Conservation (phyloP, 352 stramenopile genomes). For the Globisporangium emineosum region DNA sequence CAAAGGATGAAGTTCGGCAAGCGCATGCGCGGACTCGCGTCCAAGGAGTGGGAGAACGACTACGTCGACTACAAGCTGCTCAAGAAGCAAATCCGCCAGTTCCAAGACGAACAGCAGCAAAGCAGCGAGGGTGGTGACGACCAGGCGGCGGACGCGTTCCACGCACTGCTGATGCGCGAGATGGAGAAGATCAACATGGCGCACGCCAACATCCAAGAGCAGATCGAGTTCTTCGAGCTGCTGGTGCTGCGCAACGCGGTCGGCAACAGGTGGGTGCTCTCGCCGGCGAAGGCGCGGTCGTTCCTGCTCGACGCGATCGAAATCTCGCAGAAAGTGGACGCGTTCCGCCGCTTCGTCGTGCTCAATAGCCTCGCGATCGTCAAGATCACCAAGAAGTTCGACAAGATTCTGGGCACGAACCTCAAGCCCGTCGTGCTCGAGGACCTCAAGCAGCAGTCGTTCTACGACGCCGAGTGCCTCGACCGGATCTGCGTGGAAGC, state of each 20-base stretch:
- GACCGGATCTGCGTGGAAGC: slow-evolving; percentile 52
- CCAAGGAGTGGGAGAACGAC: slow-evolving; percentile 50
- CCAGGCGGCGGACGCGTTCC: slow-evolving; percentile 20
- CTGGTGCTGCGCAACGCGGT: slow-evolving; percentile 33
- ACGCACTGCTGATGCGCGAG: slow-evolving; percentile 35
- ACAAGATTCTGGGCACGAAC: slow-evolving; percentile 39
- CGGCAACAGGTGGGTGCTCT: slow-evolving; percentile 60
- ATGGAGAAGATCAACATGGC: slow-evolving; percentile 60
- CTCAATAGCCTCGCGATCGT: slow-evolving; percentile 77
- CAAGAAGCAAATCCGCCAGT: slow-evolving; percentile 59
- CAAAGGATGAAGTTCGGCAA: slow-evolving; percentile 80
- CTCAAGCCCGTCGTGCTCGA: slow-evolving; percentile 41
- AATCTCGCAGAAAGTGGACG: slow-evolving; percentile 59
- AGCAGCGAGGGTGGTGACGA: neutral
- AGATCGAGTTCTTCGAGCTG: slow-evolving; percentile 42
- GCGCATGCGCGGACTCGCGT: slow-evolving; percentile 64
- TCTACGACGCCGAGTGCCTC: slow-evolving; percentile 59
- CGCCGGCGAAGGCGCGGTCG: slow-evolving; percentile 40
- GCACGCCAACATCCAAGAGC: slow-evolving; percentile 50
- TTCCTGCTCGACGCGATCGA: slow-evolving; percentile 58
- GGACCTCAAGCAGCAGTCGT: slow-evolving; percentile 56
- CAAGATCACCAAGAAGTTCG: slow-evolving; percentile 85
- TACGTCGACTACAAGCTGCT: slow-evolving; percentile 85
- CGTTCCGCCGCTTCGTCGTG: slow-evolving; percentile 73
- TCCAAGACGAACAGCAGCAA: slow-evolving; percentile 12